Evolutionary conservation across 306 rosid genomes (phyloP), one percentile per base, ranked within the genome.

Genomic region (Aeschynomene evenia): DNA sequence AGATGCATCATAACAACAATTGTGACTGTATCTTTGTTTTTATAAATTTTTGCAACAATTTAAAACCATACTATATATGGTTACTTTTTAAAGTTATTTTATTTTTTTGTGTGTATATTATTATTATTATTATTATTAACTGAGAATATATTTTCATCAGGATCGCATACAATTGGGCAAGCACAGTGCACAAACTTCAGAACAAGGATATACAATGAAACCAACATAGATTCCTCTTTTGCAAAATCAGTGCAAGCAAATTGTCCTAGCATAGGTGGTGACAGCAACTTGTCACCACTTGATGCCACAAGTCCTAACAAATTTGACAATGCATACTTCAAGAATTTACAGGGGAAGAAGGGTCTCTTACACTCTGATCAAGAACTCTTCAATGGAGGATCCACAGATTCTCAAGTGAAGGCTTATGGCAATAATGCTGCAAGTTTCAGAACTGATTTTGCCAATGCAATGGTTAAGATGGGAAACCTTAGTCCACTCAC

Each of bases 341-440:
- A 1, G 0, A 80, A 85, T 7, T 55, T 87, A 83, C 52, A 75
- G 39, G 65, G 40, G 59, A 51, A 76, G 19, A 78, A 61, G 65
- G 96, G 91, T 46, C 74, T 89, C 2, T 55, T 87, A 15, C 87
- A 83, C 78, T 85, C 93, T 0, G 96, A 89, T 22, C 91, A 89
- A 46, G 74, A 72, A 14, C 87, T 89, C 49, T 87, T 77, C 15
- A 85, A 52, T 26, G 80, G 75, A 0, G 87, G 82, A 19, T 79
- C 96, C 48, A 85, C 93, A 0, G 70, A 87, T 1, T 36, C 87
- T 9, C 78, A 66, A 11, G 96, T 87, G 4, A 72, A 46, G 15
- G 49, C 36, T 52, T 89, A 87, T 28, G 28, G 36, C 39, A 77
- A 19, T 31, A 33, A 80, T 10, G 12, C 77, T 19, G 2, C 1